Evolutionary conservation across 306 rosid genomes (phyloP).

Genomic region (Amphicarpaea edgeworthii): DNA sequence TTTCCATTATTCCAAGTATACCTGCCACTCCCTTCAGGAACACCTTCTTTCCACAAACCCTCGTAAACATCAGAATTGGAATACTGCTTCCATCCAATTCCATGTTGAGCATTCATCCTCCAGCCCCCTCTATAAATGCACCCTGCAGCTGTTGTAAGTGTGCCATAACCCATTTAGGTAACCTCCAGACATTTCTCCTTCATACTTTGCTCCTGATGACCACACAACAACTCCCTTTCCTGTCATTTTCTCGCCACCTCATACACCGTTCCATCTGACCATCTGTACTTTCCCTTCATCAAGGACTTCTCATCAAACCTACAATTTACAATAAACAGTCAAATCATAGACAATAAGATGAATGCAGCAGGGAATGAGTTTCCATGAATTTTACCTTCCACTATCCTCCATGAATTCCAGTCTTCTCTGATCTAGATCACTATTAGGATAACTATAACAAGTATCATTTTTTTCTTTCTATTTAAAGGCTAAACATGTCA

Average conservation of each 20-base stretch:
- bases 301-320: slow-evolving; percentile 59
- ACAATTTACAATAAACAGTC: slow-evolving; percentile 35
- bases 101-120: slow-evolving; percentile 84
- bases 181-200: slow-evolving; percentile 82
- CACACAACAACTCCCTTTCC: slow-evolving; percentile 74
- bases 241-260: slow-evolving; percentile 78
- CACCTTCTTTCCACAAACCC: slow-evolving; percentile 90
- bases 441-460: slow-evolving; percentile 22
- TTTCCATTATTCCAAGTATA: slow-evolving; percentile 79
- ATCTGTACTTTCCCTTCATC: slow-evolving; percentile 78
- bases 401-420: slow-evolving; percentile 55
- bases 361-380: slow-evolving; percentile 18
- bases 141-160: slow-evolving; percentile 53
- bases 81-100: slow-evolving; percentile 71
- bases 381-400: slow-evolving; percentile 54
- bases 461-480: slow-evolving; percentile 33
- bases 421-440: slow-evolving; percentile 26
- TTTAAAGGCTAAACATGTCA: slow-evolving; percentile 21
- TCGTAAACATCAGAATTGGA: slow-evolving; percentile 75
- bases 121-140: slow-evolving; percentile 68
- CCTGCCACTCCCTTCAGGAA: slow-evolving; percentile 76
- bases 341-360: slow-evolving; percentile 29
- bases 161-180: slow-evolving; percentile 84
- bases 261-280: slow-evolving; percentile 80
- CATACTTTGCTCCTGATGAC: slow-evolving; percentile 75